phyloP scores from a whole-genome alignment of 1,284 basidiomycete species.

The Cutaneotrichosporon spelunceum region DNA sequence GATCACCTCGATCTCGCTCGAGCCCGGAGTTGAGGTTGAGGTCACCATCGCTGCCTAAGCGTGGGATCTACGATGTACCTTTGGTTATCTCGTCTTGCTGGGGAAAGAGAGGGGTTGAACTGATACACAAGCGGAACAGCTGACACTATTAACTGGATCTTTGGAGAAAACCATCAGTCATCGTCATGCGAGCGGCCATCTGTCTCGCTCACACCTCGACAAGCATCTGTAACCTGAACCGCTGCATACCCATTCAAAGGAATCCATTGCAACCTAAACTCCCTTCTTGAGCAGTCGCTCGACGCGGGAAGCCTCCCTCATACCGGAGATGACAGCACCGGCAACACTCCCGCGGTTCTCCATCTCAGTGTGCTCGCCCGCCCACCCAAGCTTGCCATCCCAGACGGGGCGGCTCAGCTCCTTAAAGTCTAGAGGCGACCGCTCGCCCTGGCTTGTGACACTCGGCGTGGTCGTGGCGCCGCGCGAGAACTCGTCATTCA shows the following conservation, averaged over 20 bases:
- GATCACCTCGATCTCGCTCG: slow-evolving; percentile 98
- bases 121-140: too few relatives aligned
- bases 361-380: slow-evolving; percentile 57
- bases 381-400: slow-evolving; percentile 54
- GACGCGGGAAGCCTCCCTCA: slow-evolving; percentile 51
- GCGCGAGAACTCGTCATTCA: slow-evolving; percentile 51
- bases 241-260: not conserved
- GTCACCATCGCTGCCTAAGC: slow-evolving; percentile 78
- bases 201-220: too few relatives aligned
- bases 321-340: slow-evolving; percentile 53
- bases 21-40: slow-evolving; percentile 99
- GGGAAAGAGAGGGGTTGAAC: not conserved
- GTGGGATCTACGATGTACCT: slow-evolving; percentile 3
- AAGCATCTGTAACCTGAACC: too few relatives aligned
- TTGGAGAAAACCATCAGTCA: not conserved
- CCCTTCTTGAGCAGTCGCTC: slow-evolving; percentile 32
- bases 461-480: slow-evolving; percentile 57
- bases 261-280: not conserved
- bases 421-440: slow-evolving; percentile 54
- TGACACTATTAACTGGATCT: not conserved
- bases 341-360: slow-evolving; percentile 54
- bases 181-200: too few relatives aligned
- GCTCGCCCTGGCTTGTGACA: slow-evolving; percentile 45
- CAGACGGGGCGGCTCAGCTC: slow-evolving; percentile 52
- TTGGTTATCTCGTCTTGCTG: not conserved